Evolutionary conservation across 2,329 filamentous ascomycete genomes (phyloP), one percentile per base, ranked within the genome.

Genomic region (Davidsoniella neocaledoniae): DNA sequence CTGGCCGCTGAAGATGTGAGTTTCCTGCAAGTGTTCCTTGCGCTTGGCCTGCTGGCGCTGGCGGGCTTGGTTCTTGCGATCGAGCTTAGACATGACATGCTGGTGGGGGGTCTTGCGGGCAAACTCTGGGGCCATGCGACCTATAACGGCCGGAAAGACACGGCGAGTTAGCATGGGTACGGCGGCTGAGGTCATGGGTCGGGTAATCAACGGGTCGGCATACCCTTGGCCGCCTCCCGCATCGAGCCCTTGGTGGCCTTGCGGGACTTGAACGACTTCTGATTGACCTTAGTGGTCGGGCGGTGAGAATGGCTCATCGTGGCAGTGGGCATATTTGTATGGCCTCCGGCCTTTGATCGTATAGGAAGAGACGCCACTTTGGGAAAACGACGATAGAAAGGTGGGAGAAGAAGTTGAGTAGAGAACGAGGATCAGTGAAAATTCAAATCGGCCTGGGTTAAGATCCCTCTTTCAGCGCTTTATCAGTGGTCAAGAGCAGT

Each of bases 51-150:
- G 69, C 59, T 90, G 84, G 64, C 82, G 80, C 70, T 98, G 91
- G 65, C 90, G 90, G 58, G 86, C 85, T 69, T 94, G 86, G 65
- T 98, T 96, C 58, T 86, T 81, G 53, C 91, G 83, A 66, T 94
- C 87, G 63, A 98, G 76, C 67, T 96, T 98, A 53, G 87, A 94
- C 85, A 95, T 90, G 67, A 95, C 78, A 68, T 94, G 86, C 64
- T 98, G 91, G 64, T 94, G 86, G 50, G 86, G 86, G 14, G 90
- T 94, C 65, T 86, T 93, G 60, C 90, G 79, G 58, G 72, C 71
- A 58, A 74, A 77, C 61, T 94, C 84, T 59, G 77, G 69, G 50
- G 72, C 81, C 46, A 90, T 74, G 65, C 91, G 91, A 62, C 88
- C 86, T 91, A 54, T 37, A 36, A 19, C 16, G 29, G 37, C 14